Base-by-base conservation (phyloP, 208 protist species). In the Crithidia thermophila region DNA sequence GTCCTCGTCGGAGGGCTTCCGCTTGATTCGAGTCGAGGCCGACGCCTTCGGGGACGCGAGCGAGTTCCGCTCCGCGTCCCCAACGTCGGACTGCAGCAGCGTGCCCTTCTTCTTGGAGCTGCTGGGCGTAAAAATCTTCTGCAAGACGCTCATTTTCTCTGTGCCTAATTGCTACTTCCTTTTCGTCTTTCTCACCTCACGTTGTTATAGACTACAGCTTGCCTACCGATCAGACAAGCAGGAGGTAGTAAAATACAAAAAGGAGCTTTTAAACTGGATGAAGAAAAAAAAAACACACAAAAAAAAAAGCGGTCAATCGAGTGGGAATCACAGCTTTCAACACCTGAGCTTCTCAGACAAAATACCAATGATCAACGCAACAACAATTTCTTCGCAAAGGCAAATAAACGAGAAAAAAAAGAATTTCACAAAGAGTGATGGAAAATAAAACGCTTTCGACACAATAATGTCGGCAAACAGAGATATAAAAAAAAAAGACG, bases 61-160 rank as follows among this genome's bases (percentile, higher is more conserved):
- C 7, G 20, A 37, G 11, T 30, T 31, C 23, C 46, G 37, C 27
- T 62, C 68, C 18, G 36, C 16, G 4, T 0, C 27, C 0, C 63
- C 68, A 18, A 47, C 3, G 0, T 75, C 68, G 10, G 25, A 18
- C 21, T 60, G 43, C 43, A 63, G 28, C 59, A 68, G 52, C 14
- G 39, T 28, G 13, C 39, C 34, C 39, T 63, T 76, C 55, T 76
- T 76, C 28, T 47, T 62, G 51, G 52, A 49, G 56, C 60, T 72
- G 42, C 72, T 37, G n/a, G 68, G 60, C 31, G 68, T 56, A 36
- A 75, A 67, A 16, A 75, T 67, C 61, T 67, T 75, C 53, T 75
- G 68, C 16, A 75, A 31, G 2, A 75, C 39, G 34, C 49, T 75
- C 68, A 75, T 69, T 21, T 30, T 43, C 11, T 20, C 5, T 18